Percentiles rank a stretch among this genome's conserved stretches.
phyloP scores from a whole-genome alignment of 2,329 filamentous ascomycete species.

The Onygenales sp. region DNA sequence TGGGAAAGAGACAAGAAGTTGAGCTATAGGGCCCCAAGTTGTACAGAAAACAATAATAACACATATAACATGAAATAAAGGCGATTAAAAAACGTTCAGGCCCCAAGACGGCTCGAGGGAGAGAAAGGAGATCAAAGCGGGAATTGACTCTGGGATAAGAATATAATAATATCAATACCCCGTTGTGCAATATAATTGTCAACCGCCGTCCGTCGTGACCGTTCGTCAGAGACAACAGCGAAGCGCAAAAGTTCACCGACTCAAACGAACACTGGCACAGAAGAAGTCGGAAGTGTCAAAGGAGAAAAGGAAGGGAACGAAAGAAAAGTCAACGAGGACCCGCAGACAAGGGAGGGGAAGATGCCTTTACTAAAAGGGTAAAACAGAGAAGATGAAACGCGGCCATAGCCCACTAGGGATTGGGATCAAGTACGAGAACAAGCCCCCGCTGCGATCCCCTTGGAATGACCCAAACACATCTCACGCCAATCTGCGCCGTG shows the following conservation, averaged over 20 bases:
- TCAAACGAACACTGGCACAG: background rate
- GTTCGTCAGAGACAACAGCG: too few species aligned
- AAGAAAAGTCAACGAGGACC: background rate
- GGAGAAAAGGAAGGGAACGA: background rate
- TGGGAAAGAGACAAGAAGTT: background rate
- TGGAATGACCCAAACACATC: too few species aligned
- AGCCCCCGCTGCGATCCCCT: too few species aligned
- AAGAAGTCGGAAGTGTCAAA: background rate
- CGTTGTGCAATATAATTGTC: background rate
- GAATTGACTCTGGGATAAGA: background rate
- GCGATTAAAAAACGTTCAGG: background rate
- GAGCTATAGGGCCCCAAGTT: background rate
- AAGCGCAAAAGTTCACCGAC: too few species aligned
- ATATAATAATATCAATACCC: background rate
- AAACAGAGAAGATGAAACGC: background rate
- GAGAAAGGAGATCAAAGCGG: background rate
- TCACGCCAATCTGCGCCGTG: too few species aligned
- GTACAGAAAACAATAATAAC: background rate
- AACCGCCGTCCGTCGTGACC: too few species aligned
- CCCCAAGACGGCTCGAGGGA: background rate
- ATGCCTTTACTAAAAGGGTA: background rate
- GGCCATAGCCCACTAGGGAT: background rate
- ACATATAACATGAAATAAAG: background rate
- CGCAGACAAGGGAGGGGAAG: background rate
- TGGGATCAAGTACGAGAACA: background rate